Conservation (phyloP, 108 stramenopile genomes). For the Bacterosira constricta region DNA sequence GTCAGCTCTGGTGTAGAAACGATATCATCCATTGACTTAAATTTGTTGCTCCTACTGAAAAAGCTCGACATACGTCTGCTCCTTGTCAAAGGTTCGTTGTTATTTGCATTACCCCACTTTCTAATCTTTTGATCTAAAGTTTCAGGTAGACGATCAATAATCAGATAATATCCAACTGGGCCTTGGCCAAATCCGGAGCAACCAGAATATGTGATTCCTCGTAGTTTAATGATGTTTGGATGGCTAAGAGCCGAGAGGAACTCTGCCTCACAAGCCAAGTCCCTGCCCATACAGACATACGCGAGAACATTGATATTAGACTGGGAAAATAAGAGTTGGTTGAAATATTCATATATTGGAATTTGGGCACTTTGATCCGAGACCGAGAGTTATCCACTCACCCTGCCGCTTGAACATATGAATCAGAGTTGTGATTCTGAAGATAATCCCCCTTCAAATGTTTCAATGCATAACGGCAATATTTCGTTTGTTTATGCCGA, state of each 20-base stretch:
- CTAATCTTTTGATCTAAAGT: constrained; percentile 54
- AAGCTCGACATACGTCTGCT: neutral
- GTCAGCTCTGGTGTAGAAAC: neutral
- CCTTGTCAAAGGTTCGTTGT: neutral
- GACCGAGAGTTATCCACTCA: neutral
- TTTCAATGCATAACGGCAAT: constrained; percentile 37
- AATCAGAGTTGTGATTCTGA: neutral
- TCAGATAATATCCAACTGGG: constrained; percentile 54
- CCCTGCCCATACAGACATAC: constrained; percentile 39
- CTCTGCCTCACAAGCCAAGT: constrained; percentile 66
- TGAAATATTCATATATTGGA: constrained; percentile 10
- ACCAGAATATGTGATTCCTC: constrained; percentile 35
- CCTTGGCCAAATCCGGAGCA: constrained; percentile 27
- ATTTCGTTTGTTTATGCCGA: constrained; percentile 30
- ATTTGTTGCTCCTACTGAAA: neutral
- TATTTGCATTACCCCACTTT: constrained; percentile 1
- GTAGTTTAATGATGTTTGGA: constrained; percentile 63
- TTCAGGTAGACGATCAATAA: constrained; percentile 58
- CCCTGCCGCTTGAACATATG: constrained; percentile 25
- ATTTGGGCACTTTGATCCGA: neutral
- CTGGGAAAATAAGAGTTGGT: too few species aligned
- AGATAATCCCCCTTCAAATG: constrained; percentile 20
- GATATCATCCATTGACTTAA: neutral
- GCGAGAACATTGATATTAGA: neutral
- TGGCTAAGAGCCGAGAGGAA: constrained; percentile 54